A percentile compares a stretch with the other conserved stretches of the same genome.
Conservation (phyloP, 768 basidiomycete species). For the Tylopilus vinaceipallidus region DNA sequence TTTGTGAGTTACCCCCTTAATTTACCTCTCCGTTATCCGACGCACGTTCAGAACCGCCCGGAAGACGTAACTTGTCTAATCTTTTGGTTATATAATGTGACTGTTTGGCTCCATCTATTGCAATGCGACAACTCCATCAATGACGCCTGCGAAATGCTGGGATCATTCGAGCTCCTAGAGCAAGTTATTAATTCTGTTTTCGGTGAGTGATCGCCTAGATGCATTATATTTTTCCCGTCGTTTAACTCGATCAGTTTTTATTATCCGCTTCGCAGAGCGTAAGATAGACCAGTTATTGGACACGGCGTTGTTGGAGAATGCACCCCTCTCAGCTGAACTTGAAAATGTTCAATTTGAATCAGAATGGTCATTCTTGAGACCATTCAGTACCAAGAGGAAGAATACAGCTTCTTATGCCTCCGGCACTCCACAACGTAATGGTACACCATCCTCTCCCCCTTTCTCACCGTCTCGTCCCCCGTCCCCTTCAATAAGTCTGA, state of each 20-base stretch:
- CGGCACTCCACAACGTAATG: slow-evolving; percentile 33
- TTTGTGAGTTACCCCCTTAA: slow-evolving; percentile 60
- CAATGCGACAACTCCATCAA: slow-evolving; percentile 79
- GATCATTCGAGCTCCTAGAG: slow-evolving; percentile 82
- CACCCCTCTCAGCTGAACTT: slow-evolving; percentile 73
- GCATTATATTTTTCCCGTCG: not conserved
- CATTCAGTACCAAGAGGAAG: slow-evolving; percentile 67
- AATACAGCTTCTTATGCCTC: slow-evolving; percentile 23
- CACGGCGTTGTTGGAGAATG: slow-evolving; percentile 75
- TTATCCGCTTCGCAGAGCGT: slow-evolving; percentile 89
- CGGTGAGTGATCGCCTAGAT: slow-evolving; percentile 46
- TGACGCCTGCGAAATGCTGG: slow-evolving; percentile 78
- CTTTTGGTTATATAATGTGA: slow-evolving; percentile 95
- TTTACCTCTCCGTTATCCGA: slow-evolving; percentile 12
- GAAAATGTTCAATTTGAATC: slow-evolving; percentile 90
- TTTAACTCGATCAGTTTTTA: slow-evolving; percentile 63
- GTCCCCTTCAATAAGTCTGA: slow-evolving; percentile 48
- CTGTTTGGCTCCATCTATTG: slow-evolving; percentile 88
- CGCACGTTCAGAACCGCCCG: slow-evolving; percentile 57
- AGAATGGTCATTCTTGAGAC: slow-evolving; percentile 89
- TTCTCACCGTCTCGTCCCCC: slow-evolving; percentile 46
- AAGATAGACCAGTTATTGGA: slow-evolving; percentile 88
- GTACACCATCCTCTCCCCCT: slow-evolving; percentile 47
- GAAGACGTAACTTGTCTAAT: slow-evolving; percentile 85
- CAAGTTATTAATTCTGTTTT: slow-evolving; percentile 95